A percentile compares a stretch with the other conserved stretches of the same genome.
phyloP scores from a whole-genome alignment of 305 asterid species.

The Fraxinus sp. region DNA sequence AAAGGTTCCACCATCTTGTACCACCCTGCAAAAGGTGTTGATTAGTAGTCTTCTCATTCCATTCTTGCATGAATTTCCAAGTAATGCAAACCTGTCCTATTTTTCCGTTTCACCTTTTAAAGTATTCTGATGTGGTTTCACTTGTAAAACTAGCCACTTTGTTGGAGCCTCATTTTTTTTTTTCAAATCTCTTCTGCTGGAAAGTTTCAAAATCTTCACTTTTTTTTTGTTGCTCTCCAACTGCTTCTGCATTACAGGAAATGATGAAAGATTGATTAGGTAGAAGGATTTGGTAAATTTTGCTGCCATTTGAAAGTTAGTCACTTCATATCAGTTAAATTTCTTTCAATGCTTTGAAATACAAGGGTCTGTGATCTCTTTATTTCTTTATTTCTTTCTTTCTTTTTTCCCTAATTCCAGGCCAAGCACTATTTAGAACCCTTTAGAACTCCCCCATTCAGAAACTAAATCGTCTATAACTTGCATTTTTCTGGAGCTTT shows the following conservation, averaged over 20 bases:
- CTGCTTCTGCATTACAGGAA: not conserved
- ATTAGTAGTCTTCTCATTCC: not conserved
- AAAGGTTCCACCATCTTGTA: not conserved
- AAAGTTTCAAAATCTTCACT: not conserved
- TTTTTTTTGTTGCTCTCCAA: not conserved
- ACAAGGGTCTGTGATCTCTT: not conserved
- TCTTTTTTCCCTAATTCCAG: not conserved
- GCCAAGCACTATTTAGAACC: not conserved
- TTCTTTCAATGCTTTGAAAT: not conserved
- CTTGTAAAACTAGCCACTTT: not conserved
- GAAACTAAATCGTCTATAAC: not conserved
- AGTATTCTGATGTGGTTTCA: not conserved
- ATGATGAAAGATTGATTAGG: not conserved
- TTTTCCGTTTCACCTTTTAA: not conserved
- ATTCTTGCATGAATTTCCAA: not conserved
- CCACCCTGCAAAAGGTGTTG: not conserved
- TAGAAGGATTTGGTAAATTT: not conserved
- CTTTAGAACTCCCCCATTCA: not conserved
- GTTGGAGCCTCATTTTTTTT: not conserved
- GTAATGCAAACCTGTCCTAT: not conserved
- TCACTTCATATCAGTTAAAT: not conserved
- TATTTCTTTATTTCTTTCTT: not conserved
- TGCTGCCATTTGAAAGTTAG: slow-evolving; percentile 9
- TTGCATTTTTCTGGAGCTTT: not conserved
- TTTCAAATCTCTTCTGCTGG: not conserved